A percentile compares a stretch with the other conserved stretches of the same genome.
These are phyloP conservation scores for Ceriops tagal DNA, from an alignment of 345 rosid species.

Conservation along the genomic window DNA sequence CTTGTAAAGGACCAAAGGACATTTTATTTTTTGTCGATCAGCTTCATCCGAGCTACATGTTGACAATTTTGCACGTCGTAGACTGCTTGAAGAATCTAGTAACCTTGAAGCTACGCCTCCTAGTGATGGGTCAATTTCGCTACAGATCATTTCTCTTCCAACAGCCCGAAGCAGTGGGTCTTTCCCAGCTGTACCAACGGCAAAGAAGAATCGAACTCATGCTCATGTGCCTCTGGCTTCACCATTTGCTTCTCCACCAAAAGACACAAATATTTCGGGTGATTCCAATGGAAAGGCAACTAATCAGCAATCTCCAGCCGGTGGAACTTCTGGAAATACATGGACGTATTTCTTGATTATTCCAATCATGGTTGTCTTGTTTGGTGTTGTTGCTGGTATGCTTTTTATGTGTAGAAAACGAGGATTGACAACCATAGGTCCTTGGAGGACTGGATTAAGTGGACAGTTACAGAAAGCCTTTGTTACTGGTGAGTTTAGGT, in stretches of 20 bases:
- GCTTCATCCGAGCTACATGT: constrained; percentile 29
- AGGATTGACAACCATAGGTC: constrained; percentile 59
- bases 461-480: constrained; percentile 95
- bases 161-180: constrained; percentile 74
- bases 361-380: constrained; percentile 30
- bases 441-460: constrained; percentile 95
- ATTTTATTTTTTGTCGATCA: constrained; percentile 6
- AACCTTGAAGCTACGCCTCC: constrained; percentile 62
- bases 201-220: constrained; percentile 31
- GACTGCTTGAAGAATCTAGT: constrained; percentile 56
- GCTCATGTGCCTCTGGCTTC: constrained; percentile 16
- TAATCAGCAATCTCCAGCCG: constrained; percentile 18
- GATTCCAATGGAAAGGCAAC: constrained; percentile 13
- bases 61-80: constrained; percentile 45
- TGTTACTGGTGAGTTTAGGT: constrained; percentile 52
- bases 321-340: constrained; percentile 16
- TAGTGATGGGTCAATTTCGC: constrained; percentile 25
- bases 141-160: constrained; percentile 41
- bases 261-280: constrained; percentile 7
- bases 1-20: constrained; percentile 11
- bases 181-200: constrained; percentile 67
- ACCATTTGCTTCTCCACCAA: constrained; percentile 8
- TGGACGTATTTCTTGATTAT: constrained; percentile 56
- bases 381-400: constrained; percentile 31
- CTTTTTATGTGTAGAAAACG: constrained; percentile 41